A percentile compares a stretch with the other conserved stretches of the same genome.
These are phyloP conservation scores for Sanghuangporus weigelae DNA, from an alignment of 1,284 basidiomycete species.

Conservation along the genomic window DNA sequence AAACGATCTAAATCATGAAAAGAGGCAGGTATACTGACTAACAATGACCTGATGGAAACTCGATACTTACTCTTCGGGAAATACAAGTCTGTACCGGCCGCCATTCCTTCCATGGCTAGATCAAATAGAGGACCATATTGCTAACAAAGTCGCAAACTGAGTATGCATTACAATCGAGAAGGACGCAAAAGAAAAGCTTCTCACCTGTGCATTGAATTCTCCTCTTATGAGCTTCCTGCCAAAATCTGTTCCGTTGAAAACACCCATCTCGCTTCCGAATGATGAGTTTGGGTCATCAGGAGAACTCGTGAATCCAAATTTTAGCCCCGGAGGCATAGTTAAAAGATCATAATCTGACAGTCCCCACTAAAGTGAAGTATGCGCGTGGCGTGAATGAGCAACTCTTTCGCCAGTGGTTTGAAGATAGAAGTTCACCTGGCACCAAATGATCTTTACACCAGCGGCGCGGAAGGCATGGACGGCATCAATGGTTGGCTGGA, in stretches of 20 bases:
- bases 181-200: too few relatives aligned
- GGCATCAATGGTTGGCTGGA: constrained; percentile 11
- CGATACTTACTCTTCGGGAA: constrained; percentile 18
- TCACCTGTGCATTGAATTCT: constrained; percentile 18
- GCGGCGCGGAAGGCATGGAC: constrained; percentile 18
- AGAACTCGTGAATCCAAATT: constrained; percentile 12
- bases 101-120: constrained; percentile 8
- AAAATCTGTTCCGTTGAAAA: constrained; percentile 17
- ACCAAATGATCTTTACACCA: constrained; percentile 18
- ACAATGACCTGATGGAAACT: neutral
- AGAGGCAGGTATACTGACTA: neutral
- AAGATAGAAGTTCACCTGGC: neutral
- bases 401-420: neutral
- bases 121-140: constrained; percentile 11
- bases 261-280: constrained; percentile 19
- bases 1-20: constrained; percentile 14
- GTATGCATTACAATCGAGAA: neutral
- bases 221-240: constrained; percentile 16
- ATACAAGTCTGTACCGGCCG: constrained; percentile 17
- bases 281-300: constrained; percentile 6
- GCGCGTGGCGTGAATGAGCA: neutral
- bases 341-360: constrained; percentile 16
- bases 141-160: neutral
- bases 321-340: constrained; percentile 15
- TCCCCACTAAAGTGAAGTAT: constrained; percentile 9